A percentile compares a stretch with the other conserved stretches of the same genome.
Evolutionary conservation across 2,329 filamentous ascomycete genomes (phyloP).

Genomic region (Scedosporium apiospermum): DNA sequence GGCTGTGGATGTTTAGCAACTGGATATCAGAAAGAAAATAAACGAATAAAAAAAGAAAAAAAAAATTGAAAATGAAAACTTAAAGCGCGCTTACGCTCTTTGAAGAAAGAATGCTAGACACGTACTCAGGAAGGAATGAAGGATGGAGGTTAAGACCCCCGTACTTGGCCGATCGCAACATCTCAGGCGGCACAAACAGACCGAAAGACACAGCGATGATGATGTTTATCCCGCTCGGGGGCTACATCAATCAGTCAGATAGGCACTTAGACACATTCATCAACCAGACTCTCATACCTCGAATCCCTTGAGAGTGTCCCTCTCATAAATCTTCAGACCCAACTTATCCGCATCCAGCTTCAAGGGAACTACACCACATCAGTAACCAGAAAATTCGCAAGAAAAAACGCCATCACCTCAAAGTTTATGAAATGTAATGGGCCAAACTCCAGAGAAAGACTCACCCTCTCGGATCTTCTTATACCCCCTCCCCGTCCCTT

Average conservation of each 20-base stretch:
- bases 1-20: conserved; percentile 31
- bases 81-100: too few relatives aligned
- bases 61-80: too few relatives aligned
- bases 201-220: conserved; percentile 93
- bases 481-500: conserved; percentile 65
- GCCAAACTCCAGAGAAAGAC: conserved; percentile 10
- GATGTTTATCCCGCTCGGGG: conserved; percentile 58
- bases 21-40: background rate
- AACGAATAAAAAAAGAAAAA: background rate
- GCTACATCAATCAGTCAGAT: conserved; percentile 24
- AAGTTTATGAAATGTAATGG: background rate
- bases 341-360: conserved; percentile 55
- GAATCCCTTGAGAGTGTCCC: conserved; percentile 80
- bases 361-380: conserved; percentile 54
- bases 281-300: conserved; percentile 36
- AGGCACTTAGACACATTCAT: background rate
- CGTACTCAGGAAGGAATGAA: conserved; percentile 75
- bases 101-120: conserved; percentile 1
- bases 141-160: conserved; percentile 92
- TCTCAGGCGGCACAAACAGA: conserved; percentile 69
- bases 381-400: conserved; percentile 3
- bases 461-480: conserved; percentile 58
- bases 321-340: conserved; percentile 58
- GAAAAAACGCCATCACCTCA: background rate
- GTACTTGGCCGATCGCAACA: conserved; percentile 62